Percentiles rank a stretch among this genome's conserved stretches.
Conservation (phyloP, 192 early-diverging fungal genomes). For the Nowakowskiella sp. region DNA sequence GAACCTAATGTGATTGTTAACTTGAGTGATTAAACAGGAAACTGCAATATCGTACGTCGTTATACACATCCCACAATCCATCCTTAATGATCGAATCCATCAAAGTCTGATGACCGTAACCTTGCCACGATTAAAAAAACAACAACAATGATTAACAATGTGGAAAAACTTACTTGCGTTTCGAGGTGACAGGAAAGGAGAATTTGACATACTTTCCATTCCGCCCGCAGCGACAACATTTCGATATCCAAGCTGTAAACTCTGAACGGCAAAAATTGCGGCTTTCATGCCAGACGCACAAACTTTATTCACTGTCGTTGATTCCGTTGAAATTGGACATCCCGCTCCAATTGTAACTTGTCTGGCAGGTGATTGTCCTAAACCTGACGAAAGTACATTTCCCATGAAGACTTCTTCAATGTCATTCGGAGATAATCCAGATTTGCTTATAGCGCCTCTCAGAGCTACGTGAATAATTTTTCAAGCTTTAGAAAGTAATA, state of each 20-base stretch:
- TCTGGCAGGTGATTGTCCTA: conserved; percentile 89
- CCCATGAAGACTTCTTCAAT: conserved; percentile 95
- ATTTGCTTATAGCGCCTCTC: background rate
- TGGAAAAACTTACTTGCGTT: conserved; percentile 27
- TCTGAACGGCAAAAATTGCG: conserved; percentile 82
- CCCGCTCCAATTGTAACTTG: conserved; percentile 85
- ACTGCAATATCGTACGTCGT: conserved; percentile 52
- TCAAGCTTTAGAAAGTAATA: conserved; percentile 8
- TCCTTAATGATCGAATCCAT: conserved; percentile 89
- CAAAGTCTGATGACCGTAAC: conserved; percentile 75
- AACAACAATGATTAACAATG: background rate
- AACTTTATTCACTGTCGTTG: conserved; percentile 97
- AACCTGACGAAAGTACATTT: conserved; percentile 80
- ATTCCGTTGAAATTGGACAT: conserved; percentile 71
- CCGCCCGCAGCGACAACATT: conserved; percentile 85
- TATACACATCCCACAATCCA: conserved; percentile 95
- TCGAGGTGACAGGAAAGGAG: conserved; percentile 64
- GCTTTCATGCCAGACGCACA: conserved; percentile 99
- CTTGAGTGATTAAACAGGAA: background rate
- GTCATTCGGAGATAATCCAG: conserved; percentile 65
- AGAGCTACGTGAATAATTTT: conserved; percentile 1
- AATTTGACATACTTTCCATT: conserved; percentile 96
- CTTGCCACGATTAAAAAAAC: background rate
- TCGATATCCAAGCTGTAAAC: conserved; percentile 68
- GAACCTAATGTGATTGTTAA: conserved; percentile 17